Conservation (phyloP, 345 rosid genomes). For the Trapa incisa region DNA sequence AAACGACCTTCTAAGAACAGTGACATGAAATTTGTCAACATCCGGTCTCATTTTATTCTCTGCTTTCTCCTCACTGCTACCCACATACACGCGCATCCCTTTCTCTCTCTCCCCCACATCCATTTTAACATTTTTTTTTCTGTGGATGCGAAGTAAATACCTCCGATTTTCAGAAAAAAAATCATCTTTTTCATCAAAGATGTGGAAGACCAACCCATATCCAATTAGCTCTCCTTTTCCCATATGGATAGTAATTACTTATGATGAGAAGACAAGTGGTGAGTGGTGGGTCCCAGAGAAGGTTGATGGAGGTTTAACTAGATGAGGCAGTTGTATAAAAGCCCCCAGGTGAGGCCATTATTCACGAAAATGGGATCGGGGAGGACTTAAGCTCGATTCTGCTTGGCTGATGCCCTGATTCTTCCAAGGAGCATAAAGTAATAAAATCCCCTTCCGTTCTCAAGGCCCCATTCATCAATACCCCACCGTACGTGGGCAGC, state of each 20-base stretch:
- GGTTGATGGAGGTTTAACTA: background rate
- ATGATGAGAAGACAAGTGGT: too few relatives aligned
- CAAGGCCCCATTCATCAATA: too few relatives aligned
- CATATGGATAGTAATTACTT: too few relatives aligned
- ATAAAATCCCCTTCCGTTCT: too few relatives aligned
- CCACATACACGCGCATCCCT: constrained; percentile 2
- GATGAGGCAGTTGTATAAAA: background rate
- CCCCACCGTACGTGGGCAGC: too few relatives aligned
- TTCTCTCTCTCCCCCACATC: background rate
- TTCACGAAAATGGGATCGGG: background rate
- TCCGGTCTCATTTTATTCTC: constrained; percentile 63
- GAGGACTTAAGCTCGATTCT: background rate
- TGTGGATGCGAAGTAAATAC: too few relatives aligned
- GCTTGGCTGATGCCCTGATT: background rate
- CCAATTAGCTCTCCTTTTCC: too few relatives aligned
- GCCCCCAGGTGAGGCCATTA: background rate
- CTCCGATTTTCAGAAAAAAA: background rate
- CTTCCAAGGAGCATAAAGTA: background rate
- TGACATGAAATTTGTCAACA: constrained; percentile 94
- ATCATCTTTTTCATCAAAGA: background rate
- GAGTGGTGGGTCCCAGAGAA: background rate
- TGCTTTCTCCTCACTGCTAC: constrained; percentile 36
- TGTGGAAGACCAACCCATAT: too few relatives aligned
- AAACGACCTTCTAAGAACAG: constrained; percentile 74
- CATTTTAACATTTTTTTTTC: background rate